These are phyloP conservation scores for Barnettozyma siamensis DNA, from an alignment of 805 yeast genomes.

Conservation along the genomic window DNA sequence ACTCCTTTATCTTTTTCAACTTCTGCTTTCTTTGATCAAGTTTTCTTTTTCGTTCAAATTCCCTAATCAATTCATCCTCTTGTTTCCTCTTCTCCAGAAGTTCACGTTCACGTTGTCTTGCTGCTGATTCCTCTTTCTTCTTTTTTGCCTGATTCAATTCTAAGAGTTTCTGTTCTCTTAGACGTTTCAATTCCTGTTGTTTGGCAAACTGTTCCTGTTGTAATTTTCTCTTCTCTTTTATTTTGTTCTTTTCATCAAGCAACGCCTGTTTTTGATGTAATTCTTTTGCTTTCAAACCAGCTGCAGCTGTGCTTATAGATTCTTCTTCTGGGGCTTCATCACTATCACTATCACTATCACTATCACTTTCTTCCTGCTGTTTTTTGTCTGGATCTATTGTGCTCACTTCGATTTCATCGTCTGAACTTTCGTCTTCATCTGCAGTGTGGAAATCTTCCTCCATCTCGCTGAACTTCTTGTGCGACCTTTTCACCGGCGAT, in stretches of 20 bases:
- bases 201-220: conserved; percentile 20
- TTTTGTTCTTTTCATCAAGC: conserved; percentile 19
- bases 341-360: conserved; percentile 26
- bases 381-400: conserved; percentile 8
- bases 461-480: conserved; percentile 17
- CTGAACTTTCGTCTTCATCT: conserved; percentile 12
- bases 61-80: conserved; percentile 16
- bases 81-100: conserved; percentile 12
- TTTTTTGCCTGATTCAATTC: conserved; percentile 17
- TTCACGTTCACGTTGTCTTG: conserved; percentile 11
- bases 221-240: conserved; percentile 24
- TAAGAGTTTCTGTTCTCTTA: conserved; percentile 16
- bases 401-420: conserved; percentile 15
- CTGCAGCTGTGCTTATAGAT: conserved; percentile 24
- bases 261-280: conserved; percentile 24
- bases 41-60: conserved; percentile 13
- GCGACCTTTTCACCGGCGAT: conserved; percentile 1
- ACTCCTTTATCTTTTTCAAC: conserved; percentile 12
- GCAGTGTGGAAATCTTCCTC: conserved; percentile 18
- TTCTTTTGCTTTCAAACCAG: conserved; percentile 19
- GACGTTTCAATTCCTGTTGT: conserved; percentile 21
- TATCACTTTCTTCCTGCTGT: conserved; percentile 20
- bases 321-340: conserved; percentile 52
- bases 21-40: conserved; percentile 12
- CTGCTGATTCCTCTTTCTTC: conserved; percentile 17